Percentiles rank a stretch among this genome's conserved stretches.
Evolutionary conservation across 495 filamentous ascomycete species (phyloP).

Genomic region (Annulohypoxylon bovei): DNA sequence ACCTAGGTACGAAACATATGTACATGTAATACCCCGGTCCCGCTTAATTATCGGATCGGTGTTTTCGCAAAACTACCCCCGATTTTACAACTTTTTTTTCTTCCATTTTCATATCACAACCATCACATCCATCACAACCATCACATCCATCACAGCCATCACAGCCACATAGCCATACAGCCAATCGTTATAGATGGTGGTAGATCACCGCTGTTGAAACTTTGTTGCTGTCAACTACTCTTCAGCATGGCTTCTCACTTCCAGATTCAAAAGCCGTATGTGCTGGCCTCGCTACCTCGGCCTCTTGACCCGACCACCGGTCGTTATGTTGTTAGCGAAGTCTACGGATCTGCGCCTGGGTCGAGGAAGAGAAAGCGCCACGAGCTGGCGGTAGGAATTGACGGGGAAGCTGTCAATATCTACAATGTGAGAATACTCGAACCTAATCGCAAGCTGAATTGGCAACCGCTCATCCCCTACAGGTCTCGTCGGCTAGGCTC

Average conservation of each 20-base stretch:
- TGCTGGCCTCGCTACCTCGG: conserved; percentile 72
- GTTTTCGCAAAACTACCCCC: conserved; percentile 20
- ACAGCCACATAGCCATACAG: conserved; percentile 1
- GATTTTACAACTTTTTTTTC: conserved; percentile 45
- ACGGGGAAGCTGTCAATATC: conserved; percentile 90
- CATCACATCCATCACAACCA: conserved; percentile 8
- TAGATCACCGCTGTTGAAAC: not conserved
- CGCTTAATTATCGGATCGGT: conserved; percentile 25
- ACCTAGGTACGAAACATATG: not conserved
- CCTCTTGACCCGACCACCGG: conserved; percentile 69
- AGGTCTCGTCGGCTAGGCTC: conserved; percentile 83
- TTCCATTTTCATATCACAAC: conserved; percentile 8
- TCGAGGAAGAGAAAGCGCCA: conserved; percentile 83
- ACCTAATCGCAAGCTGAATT: not conserved
- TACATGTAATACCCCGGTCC: not conserved
- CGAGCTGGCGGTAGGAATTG: conserved; percentile 85
- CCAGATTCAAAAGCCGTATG: conserved; percentile 65
- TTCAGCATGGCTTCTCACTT: conserved; percentile 62
- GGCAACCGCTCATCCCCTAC: conserved; percentile 33
- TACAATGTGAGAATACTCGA: conserved; percentile 73
- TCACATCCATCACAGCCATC: conserved; percentile 11
- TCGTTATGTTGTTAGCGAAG: conserved; percentile 72
- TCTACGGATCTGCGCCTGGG: conserved; percentile 72
- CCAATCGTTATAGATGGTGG: not conserved
- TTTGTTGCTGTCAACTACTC: not conserved